Percentiles rank a stretch among this genome's conserved stretches.
phyloP scores from a whole-genome alignment of 768 basidiomycete genomes.

The Pisolithus sp. region DNA sequence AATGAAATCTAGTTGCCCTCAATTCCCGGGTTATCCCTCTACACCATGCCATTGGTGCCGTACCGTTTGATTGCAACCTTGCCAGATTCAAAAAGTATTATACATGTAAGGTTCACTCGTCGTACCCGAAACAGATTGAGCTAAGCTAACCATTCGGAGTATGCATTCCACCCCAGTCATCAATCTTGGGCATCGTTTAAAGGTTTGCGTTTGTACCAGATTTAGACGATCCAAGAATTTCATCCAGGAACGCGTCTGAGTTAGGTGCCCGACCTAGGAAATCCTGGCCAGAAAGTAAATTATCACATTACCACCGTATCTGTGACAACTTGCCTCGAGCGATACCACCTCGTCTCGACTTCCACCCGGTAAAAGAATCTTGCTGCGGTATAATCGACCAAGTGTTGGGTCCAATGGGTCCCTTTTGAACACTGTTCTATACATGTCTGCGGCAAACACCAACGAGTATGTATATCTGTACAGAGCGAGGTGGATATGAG shows the following conservation, averaged over 20 bases:
- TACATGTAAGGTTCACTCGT: no score
- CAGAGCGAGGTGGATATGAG: background rate
- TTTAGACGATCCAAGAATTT: constrained; percentile 46
- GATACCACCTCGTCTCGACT: constrained; percentile 76
- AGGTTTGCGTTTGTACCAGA: constrained; percentile 31
- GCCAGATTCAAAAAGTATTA: no score
- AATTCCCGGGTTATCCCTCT: no score
- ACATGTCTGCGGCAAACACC: constrained; percentile 49
- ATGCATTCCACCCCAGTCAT: background rate
- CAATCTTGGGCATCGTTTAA: constrained; percentile 7
- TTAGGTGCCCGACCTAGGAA: constrained; percentile 75
- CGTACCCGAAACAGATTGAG: no score
- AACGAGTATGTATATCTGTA: constrained; percentile 66
- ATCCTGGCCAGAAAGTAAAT: constrained; percentile 35
- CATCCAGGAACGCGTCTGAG: constrained; percentile 64
- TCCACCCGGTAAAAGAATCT: constrained; percentile 69
- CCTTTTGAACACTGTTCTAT: constrained; percentile 62
- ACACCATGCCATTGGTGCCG: no score
- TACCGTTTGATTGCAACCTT: no score
- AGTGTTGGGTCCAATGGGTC: constrained; percentile 66
- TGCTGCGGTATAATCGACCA: constrained; percentile 65
- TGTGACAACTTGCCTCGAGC: constrained; percentile 46
- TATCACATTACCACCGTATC: background rate
- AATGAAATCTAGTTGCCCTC: no score
- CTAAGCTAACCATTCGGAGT: no score